A percentile compares a stretch with the other conserved stretches of the same genome.
Evolutionary conservation across 768 basidiomycete species (phyloP).

Genomic region (Serendipita vermifera): DNA sequence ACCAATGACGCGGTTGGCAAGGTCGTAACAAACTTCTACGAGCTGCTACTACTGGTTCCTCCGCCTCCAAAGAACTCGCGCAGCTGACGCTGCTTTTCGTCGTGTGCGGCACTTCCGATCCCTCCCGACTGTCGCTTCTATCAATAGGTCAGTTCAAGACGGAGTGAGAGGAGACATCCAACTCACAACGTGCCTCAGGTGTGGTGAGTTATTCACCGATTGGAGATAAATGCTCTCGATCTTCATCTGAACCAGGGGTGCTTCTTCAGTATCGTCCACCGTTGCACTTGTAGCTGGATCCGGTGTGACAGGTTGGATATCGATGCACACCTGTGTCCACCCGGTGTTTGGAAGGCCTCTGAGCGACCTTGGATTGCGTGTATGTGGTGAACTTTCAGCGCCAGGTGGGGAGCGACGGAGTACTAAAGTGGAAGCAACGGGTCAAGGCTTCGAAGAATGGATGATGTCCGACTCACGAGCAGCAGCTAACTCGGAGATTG

Average conservation of each 20-base stretch:
- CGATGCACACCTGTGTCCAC: not conserved
- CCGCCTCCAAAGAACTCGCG: slow-evolving; percentile 53
- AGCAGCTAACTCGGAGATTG: slow-evolving; percentile 36
- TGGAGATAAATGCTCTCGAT: not conserved
- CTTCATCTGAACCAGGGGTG: not conserved
- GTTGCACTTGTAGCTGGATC: too few species aligned
- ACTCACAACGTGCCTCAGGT: slow-evolving; percentile 46
- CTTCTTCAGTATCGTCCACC: not conserved
- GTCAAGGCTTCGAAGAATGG: not conserved
- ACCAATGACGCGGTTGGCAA: too few species aligned
- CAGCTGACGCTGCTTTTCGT: slow-evolving; percentile 64
- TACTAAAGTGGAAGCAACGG: not conserved
- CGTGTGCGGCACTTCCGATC: slow-evolving; percentile 54
- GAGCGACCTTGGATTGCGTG: not conserved
- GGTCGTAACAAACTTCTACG: too few species aligned
- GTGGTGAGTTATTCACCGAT: slow-evolving; percentile 42
- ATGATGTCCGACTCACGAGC: not conserved
- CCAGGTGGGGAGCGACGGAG: not conserved
- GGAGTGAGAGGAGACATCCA: too few species aligned
- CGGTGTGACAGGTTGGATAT: not conserved
- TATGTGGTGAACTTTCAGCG: not conserved
- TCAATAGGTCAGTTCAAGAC: too few species aligned
- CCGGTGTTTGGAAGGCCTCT: not conserved
- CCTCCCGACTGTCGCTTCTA: slow-evolving; percentile 63
- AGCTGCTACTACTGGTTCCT: too few species aligned